Evolutionary conservation across 2,329 filamentous ascomycete genomes (phyloP).

Genomic region (Thyridium curvatum): DNA sequence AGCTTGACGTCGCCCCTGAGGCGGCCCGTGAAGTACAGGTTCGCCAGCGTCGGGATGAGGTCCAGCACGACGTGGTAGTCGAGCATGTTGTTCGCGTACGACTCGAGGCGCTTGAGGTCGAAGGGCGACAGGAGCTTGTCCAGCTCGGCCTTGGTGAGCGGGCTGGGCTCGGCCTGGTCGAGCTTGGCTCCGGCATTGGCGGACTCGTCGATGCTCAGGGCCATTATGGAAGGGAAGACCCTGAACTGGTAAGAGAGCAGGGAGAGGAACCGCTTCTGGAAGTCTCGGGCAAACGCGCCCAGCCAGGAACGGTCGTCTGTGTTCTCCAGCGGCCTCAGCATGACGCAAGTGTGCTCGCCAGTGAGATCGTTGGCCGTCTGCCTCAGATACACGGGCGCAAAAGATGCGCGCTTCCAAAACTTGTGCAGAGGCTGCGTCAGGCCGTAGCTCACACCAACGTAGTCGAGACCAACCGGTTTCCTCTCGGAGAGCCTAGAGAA

Average conservation of each 20-base stretch:
- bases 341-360: slow-evolving; percentile 95
- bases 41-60: slow-evolving; percentile 75
- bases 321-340: slow-evolving; percentile 74
- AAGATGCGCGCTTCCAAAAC: slow-evolving; percentile 90
- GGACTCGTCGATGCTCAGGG: slow-evolving; percentile 83
- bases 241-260: slow-evolving; percentile 92
- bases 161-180: slow-evolving; percentile 44
- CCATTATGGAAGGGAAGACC: slow-evolving; percentile 68
- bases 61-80: slow-evolving; percentile 98
- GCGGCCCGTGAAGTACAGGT: slow-evolving; percentile 77
- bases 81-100: slow-evolving; percentile 93
- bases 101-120: slow-evolving; percentile 90
- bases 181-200: slow-evolving; percentile 66
- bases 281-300: slow-evolving; percentile 84
- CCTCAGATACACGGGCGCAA: slow-evolving; percentile 83
- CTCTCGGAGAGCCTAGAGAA: slow-evolving; percentile 85
- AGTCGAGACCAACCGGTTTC: slow-evolving; percentile 75
- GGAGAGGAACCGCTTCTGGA: slow-evolving; percentile 87
- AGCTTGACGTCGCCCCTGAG: slow-evolving; percentile 62
- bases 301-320: slow-evolving; percentile 76
- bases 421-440: slow-evolving; percentile 82
- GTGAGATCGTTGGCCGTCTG: slow-evolving; percentile 96
- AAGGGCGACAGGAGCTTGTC: slow-evolving; percentile 79
- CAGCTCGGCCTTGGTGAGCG: slow-evolving; percentile 68
- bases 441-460: slow-evolving; percentile 92